A percentile compares a stretch with the other conserved stretches of the same genome.
Conservation (phyloP, 2,329 filamentous ascomycete species). For the Hypocrella siamensis region DNA sequence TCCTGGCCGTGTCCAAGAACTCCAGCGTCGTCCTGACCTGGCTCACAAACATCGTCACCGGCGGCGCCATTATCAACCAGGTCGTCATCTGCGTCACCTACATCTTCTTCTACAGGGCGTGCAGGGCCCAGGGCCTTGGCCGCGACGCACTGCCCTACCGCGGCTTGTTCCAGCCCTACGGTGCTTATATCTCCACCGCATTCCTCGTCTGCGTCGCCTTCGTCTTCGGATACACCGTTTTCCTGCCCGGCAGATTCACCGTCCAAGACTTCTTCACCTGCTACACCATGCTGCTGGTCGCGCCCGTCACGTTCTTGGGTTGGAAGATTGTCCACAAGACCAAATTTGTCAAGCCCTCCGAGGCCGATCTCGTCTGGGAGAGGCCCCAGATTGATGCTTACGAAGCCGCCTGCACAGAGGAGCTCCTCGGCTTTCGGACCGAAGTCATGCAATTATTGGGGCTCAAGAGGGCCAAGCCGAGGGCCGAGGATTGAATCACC, state of each 20-base stretch:
- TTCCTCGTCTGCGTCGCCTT: constrained; percentile 27
- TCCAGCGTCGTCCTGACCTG: constrained; percentile 35
- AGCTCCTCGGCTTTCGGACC: constrained; percentile 37
- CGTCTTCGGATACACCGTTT: constrained; percentile 40
- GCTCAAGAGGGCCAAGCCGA: too few relatives aligned
- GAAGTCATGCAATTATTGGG: constrained; percentile 33
- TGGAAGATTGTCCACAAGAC: constrained; percentile 53
- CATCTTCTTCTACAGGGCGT: constrained; percentile 33
- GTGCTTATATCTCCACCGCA: constrained; percentile 28
- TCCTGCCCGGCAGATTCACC: constrained; percentile 32
- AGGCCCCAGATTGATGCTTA: constrained; percentile 43
- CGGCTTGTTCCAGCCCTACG: constrained; percentile 43
- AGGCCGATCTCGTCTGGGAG: constrained; percentile 46
- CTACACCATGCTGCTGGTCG: constrained; percentile 42
- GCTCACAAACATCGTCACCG: constrained; percentile 41
- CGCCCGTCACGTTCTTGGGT: constrained; percentile 34
- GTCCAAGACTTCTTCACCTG: constrained; percentile 32
- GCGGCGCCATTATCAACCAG: constrained; percentile 45
- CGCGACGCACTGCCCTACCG: constrained; percentile 39
- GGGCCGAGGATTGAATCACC: too few relatives aligned
- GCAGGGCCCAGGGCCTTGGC: constrained; percentile 34
- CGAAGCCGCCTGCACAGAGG: constrained; percentile 31
- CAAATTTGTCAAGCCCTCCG: constrained; percentile 31
- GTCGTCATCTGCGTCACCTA: constrained; percentile 34
- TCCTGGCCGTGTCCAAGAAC: constrained; percentile 32